A percentile compares a stretch with the other conserved stretches of the same genome.
Conservation (phyloP, 306 rosid genomes). For the Argentina anserina region DNA sequence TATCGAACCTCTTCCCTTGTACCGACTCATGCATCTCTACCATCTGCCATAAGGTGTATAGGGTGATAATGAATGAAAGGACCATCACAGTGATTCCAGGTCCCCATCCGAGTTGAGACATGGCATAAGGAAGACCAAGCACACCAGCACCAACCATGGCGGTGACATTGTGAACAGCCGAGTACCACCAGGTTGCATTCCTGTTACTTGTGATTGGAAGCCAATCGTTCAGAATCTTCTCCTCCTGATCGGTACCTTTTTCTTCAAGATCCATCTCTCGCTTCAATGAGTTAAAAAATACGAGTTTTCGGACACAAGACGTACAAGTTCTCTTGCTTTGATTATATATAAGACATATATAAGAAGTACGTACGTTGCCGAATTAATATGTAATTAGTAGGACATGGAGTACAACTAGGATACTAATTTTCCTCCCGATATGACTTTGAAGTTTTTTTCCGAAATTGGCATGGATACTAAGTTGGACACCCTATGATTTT, state of each 20-base stretch:
- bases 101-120: constrained; percentile 50
- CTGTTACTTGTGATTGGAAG: constrained; percentile 34
- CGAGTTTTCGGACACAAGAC: not conserved
- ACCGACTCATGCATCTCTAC: constrained; percentile 42
- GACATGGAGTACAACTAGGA: too few relatives aligned
- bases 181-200: constrained; percentile 37
- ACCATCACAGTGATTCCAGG: constrained; percentile 32
- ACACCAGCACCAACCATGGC: constrained; percentile 54
- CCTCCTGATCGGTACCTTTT: constrained; percentile 1
- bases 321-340: not conserved
- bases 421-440: too few relatives aligned
- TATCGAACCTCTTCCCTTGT: constrained; percentile 41
- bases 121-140: constrained; percentile 43
- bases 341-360: not conserved
- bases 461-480: too few relatives aligned
- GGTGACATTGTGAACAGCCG: constrained; percentile 43
- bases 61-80: constrained; percentile 39
- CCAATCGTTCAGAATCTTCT: constrained; percentile 28
- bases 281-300: not conserved
- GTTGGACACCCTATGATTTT: too few relatives aligned
- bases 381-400: too few relatives aligned
- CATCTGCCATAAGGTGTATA: constrained; percentile 47
- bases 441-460: too few relatives aligned
- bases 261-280: not conserved
- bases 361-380: too few relatives aligned